Percentiles rank a stretch among this genome's conserved stretches.
Conservation (phyloP, 176 grass and related monocot genomes). For the Bolboschoenus planiculmis region DNA sequence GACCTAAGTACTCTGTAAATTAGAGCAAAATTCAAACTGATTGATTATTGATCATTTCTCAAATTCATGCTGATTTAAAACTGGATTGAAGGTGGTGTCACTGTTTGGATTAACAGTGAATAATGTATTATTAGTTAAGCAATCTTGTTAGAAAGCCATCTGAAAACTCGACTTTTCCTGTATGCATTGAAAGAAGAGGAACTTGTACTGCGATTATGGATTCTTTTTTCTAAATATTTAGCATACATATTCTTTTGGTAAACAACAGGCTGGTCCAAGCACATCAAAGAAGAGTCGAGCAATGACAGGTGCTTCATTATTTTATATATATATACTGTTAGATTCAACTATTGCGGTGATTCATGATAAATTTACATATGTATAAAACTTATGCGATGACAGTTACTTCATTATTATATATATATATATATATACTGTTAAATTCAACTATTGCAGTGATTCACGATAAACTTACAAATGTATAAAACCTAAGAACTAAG, state of each 20-base stretch:
- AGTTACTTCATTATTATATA: conserved; percentile 24
- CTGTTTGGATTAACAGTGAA: background rate
- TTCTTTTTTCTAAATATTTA: background rate
- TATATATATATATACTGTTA: background rate
- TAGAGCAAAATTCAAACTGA: background rate
- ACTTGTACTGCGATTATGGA: background rate
- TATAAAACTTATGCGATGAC: conserved; percentile 19
- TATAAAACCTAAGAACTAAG: background rate
- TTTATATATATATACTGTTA: background rate
- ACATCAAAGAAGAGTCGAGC: conserved; percentile 51
- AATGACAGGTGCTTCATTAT: conserved; percentile 37
- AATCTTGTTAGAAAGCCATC: background rate
- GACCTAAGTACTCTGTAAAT: background rate
- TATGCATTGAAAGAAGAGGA: background rate
- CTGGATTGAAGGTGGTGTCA: background rate
- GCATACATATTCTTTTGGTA: background rate
- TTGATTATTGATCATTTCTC: background rate
- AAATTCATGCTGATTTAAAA: background rate
- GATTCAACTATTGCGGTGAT: background rate
- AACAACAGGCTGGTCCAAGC: conserved; percentile 40
- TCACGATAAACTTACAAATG: background rate
- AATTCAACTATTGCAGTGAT: background rate
- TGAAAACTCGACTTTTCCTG: background rate
- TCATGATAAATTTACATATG: background rate
- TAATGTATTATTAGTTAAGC: background rate